Evolutionary conservation across 495 filamentous ascomycete species (phyloP).

Genomic region (Aspergillus diversus): DNA sequence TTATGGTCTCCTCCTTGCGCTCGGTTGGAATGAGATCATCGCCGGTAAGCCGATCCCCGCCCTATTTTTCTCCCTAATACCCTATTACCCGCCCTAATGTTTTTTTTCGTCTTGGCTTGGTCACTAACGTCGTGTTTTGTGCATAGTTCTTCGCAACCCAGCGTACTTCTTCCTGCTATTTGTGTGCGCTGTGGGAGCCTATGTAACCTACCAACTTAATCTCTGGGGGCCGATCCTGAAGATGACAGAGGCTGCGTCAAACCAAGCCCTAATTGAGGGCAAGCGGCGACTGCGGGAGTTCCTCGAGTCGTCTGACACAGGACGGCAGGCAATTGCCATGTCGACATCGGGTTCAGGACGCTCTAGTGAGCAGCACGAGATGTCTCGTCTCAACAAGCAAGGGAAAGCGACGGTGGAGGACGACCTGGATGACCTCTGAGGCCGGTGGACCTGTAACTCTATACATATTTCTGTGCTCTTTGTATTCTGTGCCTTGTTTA

Average conservation of each 20-base stretch:
- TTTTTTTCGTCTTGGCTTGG: no score
- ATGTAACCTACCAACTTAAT: slow-evolving; percentile 90
- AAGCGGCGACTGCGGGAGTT: slow-evolving; percentile 89
- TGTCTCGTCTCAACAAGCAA: slow-evolving; percentile 46
- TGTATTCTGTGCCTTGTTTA: slow-evolving; percentile 26
- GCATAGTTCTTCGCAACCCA: slow-evolving; percentile 84
- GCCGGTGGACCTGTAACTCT: slow-evolving; percentile 22
- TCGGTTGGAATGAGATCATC: slow-evolving; percentile 97
- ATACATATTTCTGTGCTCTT: slow-evolving; percentile 22
- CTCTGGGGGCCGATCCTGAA: slow-evolving; percentile 94
- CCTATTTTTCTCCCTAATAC: background rate
- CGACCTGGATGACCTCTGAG: slow-evolving; percentile 45
- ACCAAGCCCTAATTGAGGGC: slow-evolving; percentile 84
- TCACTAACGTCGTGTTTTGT: background rate
- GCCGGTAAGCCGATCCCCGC: slow-evolving; percentile 64
- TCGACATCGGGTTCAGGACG: slow-evolving; percentile 37
- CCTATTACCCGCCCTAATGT: background rate
- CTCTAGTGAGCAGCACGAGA: slow-evolving; percentile 47
- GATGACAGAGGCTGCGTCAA: slow-evolving; percentile 86
- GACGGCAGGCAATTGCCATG: slow-evolving; percentile 79
- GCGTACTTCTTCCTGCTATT: slow-evolving; percentile 89
- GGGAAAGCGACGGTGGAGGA: slow-evolving; percentile 35
- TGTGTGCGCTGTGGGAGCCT: slow-evolving; percentile 71
- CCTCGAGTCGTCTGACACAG: slow-evolving; percentile 77
- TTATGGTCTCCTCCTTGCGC: slow-evolving; percentile 81